Evolutionary conservation across 2,329 filamentous ascomycete genomes (phyloP), one percentile per base, ranked within the genome.

Genomic region (Claviceps sp.): DNA sequence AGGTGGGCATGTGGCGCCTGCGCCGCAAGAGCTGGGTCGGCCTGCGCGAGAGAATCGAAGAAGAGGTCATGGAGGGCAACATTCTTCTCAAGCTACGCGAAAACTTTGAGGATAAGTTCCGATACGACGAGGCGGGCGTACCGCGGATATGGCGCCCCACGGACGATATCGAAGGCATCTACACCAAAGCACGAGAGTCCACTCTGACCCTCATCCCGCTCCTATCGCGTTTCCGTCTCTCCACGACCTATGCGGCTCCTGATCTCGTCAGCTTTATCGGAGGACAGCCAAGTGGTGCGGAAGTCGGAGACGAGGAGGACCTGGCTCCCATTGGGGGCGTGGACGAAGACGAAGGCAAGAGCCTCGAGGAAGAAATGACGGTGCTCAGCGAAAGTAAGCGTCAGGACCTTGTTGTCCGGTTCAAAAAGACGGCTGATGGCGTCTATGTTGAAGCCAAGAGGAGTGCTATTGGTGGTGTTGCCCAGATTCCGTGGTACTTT

Each of bases 91-190:
- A 98, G 73, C 80, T 98, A 50, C 82, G 93, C 39, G 93, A 98
- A 68, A 97, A 96, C 72, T 98, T 98, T 59, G 93, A 98, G 70
- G 93, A 98, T 72, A 96, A 95, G 70, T 98, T 98, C 78, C 85
- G 93, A 57, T 98, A 98, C 62, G 93, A 98, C 62, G 90, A 96
- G 54, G 82, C 83, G 6, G 93, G 93, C 26, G 93, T 98, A 4
- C 93, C 93, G 5, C 80, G 93, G 54, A 95, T 98, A 68, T 98
- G 93, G 93, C 83, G 90, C 24, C 93, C 93, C 1, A 90, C 85
- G 1, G 93, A 98, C 65, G 93, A 98, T 64, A 98, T 98, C 55
- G 93, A 98, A 71, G 90, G 91, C 46, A 74, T 94, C 43, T 98
- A 97, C 69, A 96, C 89, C 39, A 85, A 83, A 57, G 91, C 93